Conservation (phyloP, 2,329 filamentous ascomycete genomes). For the Chaetothyriales sp. region DNA sequence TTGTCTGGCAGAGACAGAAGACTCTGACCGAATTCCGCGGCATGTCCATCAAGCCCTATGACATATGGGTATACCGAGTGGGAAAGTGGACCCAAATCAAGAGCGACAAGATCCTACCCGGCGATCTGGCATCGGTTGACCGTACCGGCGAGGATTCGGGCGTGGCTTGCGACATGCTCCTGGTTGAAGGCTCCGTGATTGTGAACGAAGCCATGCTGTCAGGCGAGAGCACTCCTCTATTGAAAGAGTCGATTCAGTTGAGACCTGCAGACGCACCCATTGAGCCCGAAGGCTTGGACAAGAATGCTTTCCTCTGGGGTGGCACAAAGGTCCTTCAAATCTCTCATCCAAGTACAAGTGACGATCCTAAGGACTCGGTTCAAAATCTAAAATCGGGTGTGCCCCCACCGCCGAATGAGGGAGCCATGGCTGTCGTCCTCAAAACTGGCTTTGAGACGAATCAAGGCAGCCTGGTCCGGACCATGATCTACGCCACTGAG, state of each 20-base stretch:
- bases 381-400: conserved; percentile 63
- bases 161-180: conserved; percentile 90
- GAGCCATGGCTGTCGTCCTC: conserved; percentile 82
- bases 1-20: conserved; percentile 96
- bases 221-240: conserved; percentile 86
- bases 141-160: conserved; percentile 94
- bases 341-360: conserved; percentile 68
- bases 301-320: conserved; percentile 91
- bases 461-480: conserved; percentile 90
- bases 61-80: conserved; percentile 77
- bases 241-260: conserved; percentile 91
- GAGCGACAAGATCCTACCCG: conserved; percentile 84
- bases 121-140: conserved; percentile 81
- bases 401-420: conserved; percentile 75
- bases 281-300: conserved; percentile 84
- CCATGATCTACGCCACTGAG: conserved; percentile 99
- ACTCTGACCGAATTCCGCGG: conserved; percentile 93
- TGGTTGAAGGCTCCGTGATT: conserved; percentile 89
- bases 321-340: conserved; percentile 96
- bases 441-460: conserved; percentile 99
- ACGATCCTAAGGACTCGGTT: conserved; percentile 46
- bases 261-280: conserved; percentile 67
- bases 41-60: conserved; percentile 99
- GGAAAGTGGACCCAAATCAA: conserved; percentile 78
- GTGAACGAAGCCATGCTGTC: conserved; percentile 99